Conservation (phyloP, 345 rosid genomes). For the Rhodamnia rubescens region DNA sequence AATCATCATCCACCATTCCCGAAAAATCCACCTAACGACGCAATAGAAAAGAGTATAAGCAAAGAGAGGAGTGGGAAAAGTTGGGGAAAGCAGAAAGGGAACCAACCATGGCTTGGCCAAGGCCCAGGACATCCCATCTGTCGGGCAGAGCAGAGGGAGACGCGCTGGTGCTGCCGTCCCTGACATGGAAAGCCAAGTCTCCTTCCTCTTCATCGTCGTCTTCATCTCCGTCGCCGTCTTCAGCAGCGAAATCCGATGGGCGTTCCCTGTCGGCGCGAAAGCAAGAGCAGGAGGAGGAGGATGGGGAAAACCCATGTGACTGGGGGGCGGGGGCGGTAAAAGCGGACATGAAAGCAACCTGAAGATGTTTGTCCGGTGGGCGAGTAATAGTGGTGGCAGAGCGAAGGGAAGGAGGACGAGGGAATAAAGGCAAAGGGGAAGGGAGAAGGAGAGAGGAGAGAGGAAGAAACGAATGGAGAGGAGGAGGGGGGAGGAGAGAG, state of each 20-base stretch:
- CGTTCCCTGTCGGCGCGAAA: constrained; percentile 1
- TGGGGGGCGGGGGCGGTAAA: not conserved
- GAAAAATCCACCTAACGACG: constrained; percentile 74
- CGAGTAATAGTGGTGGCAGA: not conserved
- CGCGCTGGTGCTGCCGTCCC: constrained; percentile 1
- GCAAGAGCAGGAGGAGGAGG: not conserved
- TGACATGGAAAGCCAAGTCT: constrained; percentile 6
- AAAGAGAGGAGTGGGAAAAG: not conserved
- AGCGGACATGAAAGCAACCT: not conserved
- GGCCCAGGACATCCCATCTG: constrained; percentile 89
- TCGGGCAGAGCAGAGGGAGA: constrained; percentile 43
- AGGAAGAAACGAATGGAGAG: constrained; percentile 18
- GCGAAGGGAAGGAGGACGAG: not conserved
- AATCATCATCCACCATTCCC: constrained; percentile 72
- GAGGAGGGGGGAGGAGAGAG: constrained; percentile 26
- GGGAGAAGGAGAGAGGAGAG: constrained; percentile 3
- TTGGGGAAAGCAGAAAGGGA: not conserved
- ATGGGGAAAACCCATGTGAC: not conserved
- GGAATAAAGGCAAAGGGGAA: not conserved
- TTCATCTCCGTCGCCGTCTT: constrained; percentile 4
- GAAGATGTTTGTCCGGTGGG: not conserved
- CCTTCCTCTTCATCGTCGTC: constrained; percentile 30
- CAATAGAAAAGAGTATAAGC: not conserved
- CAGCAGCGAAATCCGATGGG: not conserved
- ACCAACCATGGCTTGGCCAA: constrained; percentile 92